Conservation (phyloP, 2,329 filamentous ascomycete species). For the Didymella exigua region DNA sequence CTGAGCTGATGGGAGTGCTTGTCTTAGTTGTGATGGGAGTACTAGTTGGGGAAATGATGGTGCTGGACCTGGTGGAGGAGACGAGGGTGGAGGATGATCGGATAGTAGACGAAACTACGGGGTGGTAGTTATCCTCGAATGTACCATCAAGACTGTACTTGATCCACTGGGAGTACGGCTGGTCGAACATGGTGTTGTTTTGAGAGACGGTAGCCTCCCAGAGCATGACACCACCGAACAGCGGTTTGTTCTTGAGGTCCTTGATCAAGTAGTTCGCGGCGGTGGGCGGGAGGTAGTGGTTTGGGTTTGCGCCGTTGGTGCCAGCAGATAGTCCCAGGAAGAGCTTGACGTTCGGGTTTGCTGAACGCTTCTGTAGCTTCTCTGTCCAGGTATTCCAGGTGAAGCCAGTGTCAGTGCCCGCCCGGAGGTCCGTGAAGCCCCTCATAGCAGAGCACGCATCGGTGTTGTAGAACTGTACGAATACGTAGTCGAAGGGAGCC, state of each 20-base stretch:
- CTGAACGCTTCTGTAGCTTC: conserved; percentile 46
- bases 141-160: conserved; percentile 48
- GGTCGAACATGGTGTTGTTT: conserved; percentile 53
- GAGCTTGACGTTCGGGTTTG: conserved; percentile 52
- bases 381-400: not conserved
- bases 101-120: conserved; percentile 20
- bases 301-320: conserved; percentile 24
- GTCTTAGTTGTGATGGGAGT: not conserved
- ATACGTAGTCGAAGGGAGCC: conserved; percentile 59
- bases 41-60: not conserved
- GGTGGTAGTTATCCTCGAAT: conserved; percentile 26
- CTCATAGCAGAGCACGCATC: conserved; percentile 56
- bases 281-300: conserved; percentile 55
- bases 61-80: conserved; percentile 2
- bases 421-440: not conserved
- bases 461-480: conserved; percentile 64
- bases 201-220: conserved; percentile 62
- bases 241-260: conserved; percentile 35
- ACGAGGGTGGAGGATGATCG: conserved; percentile 6
- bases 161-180: conserved; percentile 55
- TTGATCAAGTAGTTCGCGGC: conserved; percentile 56
- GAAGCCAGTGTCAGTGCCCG: not conserved
- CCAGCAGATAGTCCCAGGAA: conserved; percentile 58
- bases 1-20: conserved; percentile 5
- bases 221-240: conserved; percentile 65